Evolutionary conservation across 352 stramenopile species (phyloP).

Genomic region (Saprolegnia diclina): DNA sequence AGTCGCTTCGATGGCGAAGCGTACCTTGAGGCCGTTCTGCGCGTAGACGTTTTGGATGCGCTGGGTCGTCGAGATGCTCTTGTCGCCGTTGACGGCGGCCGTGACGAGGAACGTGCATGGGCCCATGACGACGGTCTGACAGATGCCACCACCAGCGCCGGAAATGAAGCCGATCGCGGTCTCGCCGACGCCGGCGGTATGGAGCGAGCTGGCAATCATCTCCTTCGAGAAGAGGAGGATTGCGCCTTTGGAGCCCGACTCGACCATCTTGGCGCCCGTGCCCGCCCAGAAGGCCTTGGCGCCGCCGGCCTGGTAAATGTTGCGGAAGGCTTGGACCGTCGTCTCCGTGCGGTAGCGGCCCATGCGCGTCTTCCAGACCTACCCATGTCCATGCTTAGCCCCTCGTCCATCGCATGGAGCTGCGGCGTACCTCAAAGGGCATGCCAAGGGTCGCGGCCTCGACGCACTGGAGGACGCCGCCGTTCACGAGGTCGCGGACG

Average conservation of each 20-base stretch:
- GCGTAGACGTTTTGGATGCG: slow-evolving; percentile 80
- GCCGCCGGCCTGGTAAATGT: slow-evolving; percentile 83
- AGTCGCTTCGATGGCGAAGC: not conserved
- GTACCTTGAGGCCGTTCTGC: slow-evolving; percentile 69
- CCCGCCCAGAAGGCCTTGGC: slow-evolving; percentile 82
- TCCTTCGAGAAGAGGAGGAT: slow-evolving; percentile 89
- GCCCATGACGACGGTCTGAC: slow-evolving; percentile 86
- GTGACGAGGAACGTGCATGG: slow-evolving; percentile 90
- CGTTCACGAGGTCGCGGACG: slow-evolving; percentile 68
- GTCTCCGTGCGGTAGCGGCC: slow-evolving; percentile 78
- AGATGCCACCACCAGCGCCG: slow-evolving; percentile 78
- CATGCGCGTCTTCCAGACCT: slow-evolving; percentile 91
- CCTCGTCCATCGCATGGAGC: not conserved
- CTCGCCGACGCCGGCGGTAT: slow-evolving; percentile 57
- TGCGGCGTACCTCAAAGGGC: slow-evolving; percentile 67
- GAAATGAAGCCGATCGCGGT: slow-evolving; percentile 71
- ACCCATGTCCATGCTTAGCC: not conserved
- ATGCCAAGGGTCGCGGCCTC: slow-evolving; percentile 86
- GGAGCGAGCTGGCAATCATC: slow-evolving; percentile 74
- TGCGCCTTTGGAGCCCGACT: slow-evolving; percentile 84
- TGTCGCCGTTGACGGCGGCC: slow-evolving; percentile 83
- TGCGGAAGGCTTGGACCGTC: slow-evolving; percentile 78
- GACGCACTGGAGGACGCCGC: slow-evolving; percentile 79
- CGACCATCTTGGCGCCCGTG: slow-evolving; percentile 88
- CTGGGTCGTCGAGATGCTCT: slow-evolving; percentile 79